Base-by-base conservation (phyloP, 306 rosid genomes). In the Sindora glabra region DNA sequence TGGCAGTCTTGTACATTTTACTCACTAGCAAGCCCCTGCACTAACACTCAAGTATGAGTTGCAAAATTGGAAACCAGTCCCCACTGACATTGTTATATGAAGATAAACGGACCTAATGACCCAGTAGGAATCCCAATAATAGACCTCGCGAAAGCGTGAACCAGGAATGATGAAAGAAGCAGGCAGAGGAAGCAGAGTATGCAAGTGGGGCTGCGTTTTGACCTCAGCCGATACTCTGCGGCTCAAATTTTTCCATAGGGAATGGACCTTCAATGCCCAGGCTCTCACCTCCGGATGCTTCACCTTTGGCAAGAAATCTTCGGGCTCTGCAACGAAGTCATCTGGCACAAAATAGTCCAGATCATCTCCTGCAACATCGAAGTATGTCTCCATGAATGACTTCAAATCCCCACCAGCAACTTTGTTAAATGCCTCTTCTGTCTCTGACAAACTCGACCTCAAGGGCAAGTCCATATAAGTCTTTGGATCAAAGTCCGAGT, bases 111-210 rank as follows among this genome's bases (percentile, higher is more conserved):
- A 85, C 99, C 96, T 81, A 32, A 89, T 86, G 0, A 83, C 81
- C 99, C 99, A 92, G 52, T 89, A 92, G 10, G 99, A 86, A 77
- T 92, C 95, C 99, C 99, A 92, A 26, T 92, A 92, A 66, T 92
- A 92, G 48, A 84, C 78, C 80, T 92, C 99, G 12, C 82, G 80
- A 55, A 92, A 92, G 17, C 95, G 67, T 0, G 96, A 86, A 3
- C 99, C 99, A 0, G 95, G 96, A 82, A 92, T 66, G 2, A 89
- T 50, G 21, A 51, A 33, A 5, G 72, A 62, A 56, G 15, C 26
- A 0, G 82, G 79, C 37, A 92, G 77, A 53, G 99, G 95, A 54
- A 89, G 85, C 58, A 89, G 62, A 16, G 99, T 89, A 67, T 84
- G 87, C 5, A 70, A 12, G 17, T 76, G 68, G 3, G 96, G 94